Evolutionary conservation across 495 filamentous ascomycete genomes (phyloP).

Genomic region (Lepidopterella palustris): DNA sequence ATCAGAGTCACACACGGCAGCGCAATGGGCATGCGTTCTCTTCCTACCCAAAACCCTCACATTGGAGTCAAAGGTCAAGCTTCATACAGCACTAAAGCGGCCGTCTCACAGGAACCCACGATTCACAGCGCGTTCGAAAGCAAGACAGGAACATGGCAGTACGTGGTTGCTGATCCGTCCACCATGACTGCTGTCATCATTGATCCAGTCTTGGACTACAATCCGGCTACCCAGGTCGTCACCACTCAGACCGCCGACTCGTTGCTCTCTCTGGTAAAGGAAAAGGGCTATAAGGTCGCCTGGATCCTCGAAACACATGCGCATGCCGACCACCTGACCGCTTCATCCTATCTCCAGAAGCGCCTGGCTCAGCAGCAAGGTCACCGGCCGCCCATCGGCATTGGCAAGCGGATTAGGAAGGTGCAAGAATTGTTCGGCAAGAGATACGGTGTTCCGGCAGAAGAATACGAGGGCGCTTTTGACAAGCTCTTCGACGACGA

Average conservation of each 20-base stretch:
- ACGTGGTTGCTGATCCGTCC: constrained; percentile 48
- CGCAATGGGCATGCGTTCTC: no score
- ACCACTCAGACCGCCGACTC: constrained; percentile 45
- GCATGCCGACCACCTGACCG: constrained; percentile 58
- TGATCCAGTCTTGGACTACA: constrained; percentile 55
- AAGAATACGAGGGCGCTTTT: constrained; percentile 44
- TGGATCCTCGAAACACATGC: constrained; percentile 54
- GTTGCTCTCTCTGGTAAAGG: constrained; percentile 39
- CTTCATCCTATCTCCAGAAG: constrained; percentile 48
- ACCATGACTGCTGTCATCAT: constrained; percentile 48
- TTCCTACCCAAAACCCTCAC: no score
- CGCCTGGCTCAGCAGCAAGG: constrained; percentile 32
- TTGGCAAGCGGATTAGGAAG: constrained; percentile 48
- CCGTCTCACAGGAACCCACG: no score
- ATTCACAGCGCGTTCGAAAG: constrained; percentile 43
- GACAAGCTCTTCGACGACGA: constrained; percentile 50
- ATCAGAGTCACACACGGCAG: no score
- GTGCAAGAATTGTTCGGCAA: constrained; percentile 47
- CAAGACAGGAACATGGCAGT: constrained; percentile 52
- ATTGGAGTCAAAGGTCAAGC: no score
- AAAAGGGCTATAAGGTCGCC: constrained; percentile 44
- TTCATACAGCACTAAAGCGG: no score
- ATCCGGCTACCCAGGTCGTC: constrained; percentile 43
- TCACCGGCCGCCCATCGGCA: constrained; percentile 42
- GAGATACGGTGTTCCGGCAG: constrained; percentile 41